These are phyloP conservation scores for Solanum phureja DNA, from an alignment of 257 asterid species.

Conservation along the genomic window DNA sequence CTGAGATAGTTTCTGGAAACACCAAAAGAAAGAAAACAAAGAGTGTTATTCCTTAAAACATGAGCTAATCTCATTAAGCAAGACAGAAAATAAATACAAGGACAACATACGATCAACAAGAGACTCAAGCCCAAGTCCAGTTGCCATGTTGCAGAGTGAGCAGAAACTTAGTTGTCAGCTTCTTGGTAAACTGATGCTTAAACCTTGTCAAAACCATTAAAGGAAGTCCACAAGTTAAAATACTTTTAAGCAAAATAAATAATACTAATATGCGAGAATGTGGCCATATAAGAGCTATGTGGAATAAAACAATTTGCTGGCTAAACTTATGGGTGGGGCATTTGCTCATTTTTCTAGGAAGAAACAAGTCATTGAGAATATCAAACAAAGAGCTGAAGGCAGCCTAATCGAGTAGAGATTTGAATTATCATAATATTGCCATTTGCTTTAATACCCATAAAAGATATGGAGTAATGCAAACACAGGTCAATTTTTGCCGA, in stretches of 20 bases:
- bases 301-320: neutral
- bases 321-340: neutral
- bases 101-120: slow-evolving; percentile 72
- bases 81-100: neutral
- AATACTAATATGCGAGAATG: neutral
- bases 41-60: neutral
- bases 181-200: neutral
- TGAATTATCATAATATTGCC: neutral
- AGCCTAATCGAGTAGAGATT: neutral
- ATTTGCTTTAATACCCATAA: neutral
- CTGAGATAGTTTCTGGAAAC: slow-evolving; percentile 67
- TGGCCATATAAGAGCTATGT: neutral
- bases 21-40: slow-evolving; percentile 9
- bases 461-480: neutral
- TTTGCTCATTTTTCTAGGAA: neutral
- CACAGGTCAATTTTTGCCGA: neutral
- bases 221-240: neutral
- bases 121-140: slow-evolving; percentile 68
- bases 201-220: neutral
- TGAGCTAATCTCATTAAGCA: neutral
- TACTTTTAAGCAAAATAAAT: neutral
- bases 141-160: slow-evolving; percentile 33
- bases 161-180: neutral
- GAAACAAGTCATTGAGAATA: neutral
- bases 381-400: neutral